Evolutionary conservation across 2,329 filamentous ascomycete species (phyloP).

Genomic region (Monilinia laxa): DNA sequence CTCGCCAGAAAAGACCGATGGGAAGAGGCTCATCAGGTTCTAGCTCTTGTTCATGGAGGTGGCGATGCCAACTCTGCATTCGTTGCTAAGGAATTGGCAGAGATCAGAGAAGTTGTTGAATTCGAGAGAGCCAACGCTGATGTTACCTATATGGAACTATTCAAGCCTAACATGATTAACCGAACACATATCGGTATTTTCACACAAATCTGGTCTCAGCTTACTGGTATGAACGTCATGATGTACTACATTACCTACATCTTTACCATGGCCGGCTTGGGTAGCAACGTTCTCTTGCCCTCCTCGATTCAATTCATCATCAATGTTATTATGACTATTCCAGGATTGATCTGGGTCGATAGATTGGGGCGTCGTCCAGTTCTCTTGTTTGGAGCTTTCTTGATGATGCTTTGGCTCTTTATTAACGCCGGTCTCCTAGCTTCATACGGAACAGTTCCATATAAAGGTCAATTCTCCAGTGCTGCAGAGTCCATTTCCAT

Average conservation of each 20-base stretch:
- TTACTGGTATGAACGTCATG: slow-evolving; percentile 77
- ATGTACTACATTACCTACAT: slow-evolving; percentile 58
- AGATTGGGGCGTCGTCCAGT: slow-evolving; percentile 70
- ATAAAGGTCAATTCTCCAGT: slow-evolving; percentile 42
- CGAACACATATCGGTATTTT: slow-evolving; percentile 70
- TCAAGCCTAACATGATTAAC: slow-evolving; percentile 73
- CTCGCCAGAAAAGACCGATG: slow-evolving; percentile 61
- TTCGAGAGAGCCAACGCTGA: slow-evolving; percentile 70
- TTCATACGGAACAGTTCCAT: slow-evolving; percentile 43
- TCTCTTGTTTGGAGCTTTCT: slow-evolving; percentile 56
- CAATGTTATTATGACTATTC: slow-evolving; percentile 76
- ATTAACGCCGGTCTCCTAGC: slow-evolving; percentile 50
- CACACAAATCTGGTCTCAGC: slow-evolving; percentile 73
- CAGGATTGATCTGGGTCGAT: slow-evolving; percentile 73
- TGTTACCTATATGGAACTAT: slow-evolving; percentile 69
- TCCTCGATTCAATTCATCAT: slow-evolving; percentile 75
- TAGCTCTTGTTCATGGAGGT: slow-evolving; percentile 55
- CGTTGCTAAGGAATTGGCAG: slow-evolving; percentile 65
- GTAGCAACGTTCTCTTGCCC: slow-evolving; percentile 59
- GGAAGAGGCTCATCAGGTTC: slow-evolving; percentile 53
- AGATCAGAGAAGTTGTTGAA: slow-evolving; percentile 75
- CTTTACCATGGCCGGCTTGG: slow-evolving; percentile 69
- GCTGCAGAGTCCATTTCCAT: slow-evolving; percentile 50
- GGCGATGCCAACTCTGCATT: slow-evolving; percentile 64
- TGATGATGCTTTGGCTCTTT: slow-evolving; percentile 45